Percentiles rank a stretch among this genome's conserved stretches.
These are phyloP conservation scores for Porphyrellus sp. DNA, from an alignment of 1,284 basidiomycete genomes.

Conservation along the genomic window DNA sequence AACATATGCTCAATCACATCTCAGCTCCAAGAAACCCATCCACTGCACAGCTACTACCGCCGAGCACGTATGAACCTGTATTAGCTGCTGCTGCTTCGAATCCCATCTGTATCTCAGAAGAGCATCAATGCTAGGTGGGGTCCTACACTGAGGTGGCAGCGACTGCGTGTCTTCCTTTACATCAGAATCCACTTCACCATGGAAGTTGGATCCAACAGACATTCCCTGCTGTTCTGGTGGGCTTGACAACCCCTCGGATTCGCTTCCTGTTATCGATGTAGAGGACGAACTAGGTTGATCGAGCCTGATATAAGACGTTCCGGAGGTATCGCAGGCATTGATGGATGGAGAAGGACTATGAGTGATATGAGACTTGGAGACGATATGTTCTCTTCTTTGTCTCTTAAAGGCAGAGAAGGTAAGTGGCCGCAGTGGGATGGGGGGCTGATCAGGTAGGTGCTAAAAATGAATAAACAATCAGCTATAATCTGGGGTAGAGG, in stretches of 20 bases:
- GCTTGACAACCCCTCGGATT: too few species aligned
- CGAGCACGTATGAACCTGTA: constrained; percentile 26
- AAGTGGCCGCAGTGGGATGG: constrained; percentile 15
- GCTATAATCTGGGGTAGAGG: background rate
- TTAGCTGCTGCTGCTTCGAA: background rate
- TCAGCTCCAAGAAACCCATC: background rate
- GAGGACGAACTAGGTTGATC: too few species aligned
- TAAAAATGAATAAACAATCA: constrained; percentile 6
- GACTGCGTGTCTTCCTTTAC: background rate
- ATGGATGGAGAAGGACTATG: background rate
- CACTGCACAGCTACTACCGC: constrained; percentile 22
- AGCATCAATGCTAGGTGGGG: background rate
- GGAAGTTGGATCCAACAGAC: background rate
- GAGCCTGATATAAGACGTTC: too few species aligned
- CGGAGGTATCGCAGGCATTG: too few species aligned
- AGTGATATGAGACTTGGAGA: background rate
- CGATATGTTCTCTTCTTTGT: background rate
- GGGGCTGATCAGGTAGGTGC: constrained; percentile 29
- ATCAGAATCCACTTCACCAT: background rate
- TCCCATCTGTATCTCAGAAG: constrained; percentile 18
- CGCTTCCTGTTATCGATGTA: too few species aligned
- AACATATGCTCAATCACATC: constrained; percentile 31
- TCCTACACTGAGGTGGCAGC: background rate
- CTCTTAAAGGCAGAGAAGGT: background rate
- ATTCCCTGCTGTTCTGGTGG: too few species aligned